phyloP scores from a whole-genome alignment of 306 rosid genomes.

The Vigna reflexopilosa region DNA sequence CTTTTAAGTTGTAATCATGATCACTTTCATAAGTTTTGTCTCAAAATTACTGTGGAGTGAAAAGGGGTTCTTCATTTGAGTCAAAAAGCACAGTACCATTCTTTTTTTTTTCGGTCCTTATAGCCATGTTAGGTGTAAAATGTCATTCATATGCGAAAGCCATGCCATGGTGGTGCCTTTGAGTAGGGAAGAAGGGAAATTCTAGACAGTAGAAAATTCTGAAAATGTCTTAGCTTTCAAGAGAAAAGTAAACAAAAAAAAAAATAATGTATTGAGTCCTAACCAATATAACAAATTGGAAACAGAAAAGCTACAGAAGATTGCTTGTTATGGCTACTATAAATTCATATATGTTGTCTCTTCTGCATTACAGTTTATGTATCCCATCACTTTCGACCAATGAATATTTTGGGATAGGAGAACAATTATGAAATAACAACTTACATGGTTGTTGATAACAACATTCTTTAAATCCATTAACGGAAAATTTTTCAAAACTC shows the following conservation, averaged over 20 bases:
- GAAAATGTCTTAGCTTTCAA: constrained; percentile 74
- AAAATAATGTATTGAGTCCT: constrained; percentile 23
- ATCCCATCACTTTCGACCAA: constrained; percentile 17
- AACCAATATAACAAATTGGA: neutral
- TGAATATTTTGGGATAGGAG: neutral
- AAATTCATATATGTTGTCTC: constrained; percentile 32
- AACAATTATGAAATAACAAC: neutral
- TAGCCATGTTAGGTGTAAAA: constrained; percentile 59
- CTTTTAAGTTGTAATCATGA: constrained; percentile 39
- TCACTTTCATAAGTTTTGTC: constrained; percentile 47
- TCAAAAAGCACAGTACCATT: constrained; percentile 24
- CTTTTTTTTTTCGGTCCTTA: neutral
- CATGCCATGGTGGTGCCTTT: constrained; percentile 54
- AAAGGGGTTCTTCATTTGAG: constrained; percentile 29
- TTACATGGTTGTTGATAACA: neutral
- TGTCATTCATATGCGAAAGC: constrained; percentile 50
- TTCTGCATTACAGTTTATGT: constrained; percentile 17
- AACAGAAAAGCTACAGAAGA: constrained; percentile 17
- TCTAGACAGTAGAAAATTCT: constrained; percentile 44
- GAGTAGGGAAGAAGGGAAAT: constrained; percentile 74
- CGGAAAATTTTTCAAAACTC: neutral
- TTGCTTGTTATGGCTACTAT: constrained; percentile 40
- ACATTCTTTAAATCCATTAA: neutral
- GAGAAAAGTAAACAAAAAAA: constrained; percentile 55
- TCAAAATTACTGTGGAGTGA: constrained; percentile 30